Evolutionary conservation across 805 yeast species (phyloP), one percentile per base, ranked within the genome.

Genomic region (Candida koratica): DNA sequence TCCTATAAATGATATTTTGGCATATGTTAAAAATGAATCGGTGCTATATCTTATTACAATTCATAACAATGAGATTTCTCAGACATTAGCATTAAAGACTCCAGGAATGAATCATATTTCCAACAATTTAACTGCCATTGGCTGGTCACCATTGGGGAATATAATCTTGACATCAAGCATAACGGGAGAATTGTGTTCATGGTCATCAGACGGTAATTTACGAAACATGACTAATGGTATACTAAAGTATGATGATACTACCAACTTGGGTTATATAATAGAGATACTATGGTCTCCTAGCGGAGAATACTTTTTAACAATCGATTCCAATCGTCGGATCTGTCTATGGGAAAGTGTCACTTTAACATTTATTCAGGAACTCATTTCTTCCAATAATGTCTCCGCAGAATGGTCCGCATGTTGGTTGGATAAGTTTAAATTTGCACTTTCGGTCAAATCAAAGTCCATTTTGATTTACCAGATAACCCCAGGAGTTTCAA

Each of bases 111-210:
- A 43, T 11, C 47, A 39, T n/a, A 18, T 35, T 3, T 41, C 45
- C 4, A 56, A 55, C 43, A 56, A 56, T 11, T 52, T 67, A 12
- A 55, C 60, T 26, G 46, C 59, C 2, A 60, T 65, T 11, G 47
- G 75, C 7, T 86, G 94, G 94, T 73, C 85, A 9, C 80, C 81
- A 1, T 60, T 62, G 36, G 95, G 95, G 0, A 63, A 72, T 26
- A 47, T 68, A 10, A 55, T 87, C 3, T 67, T 82, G 10, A 81
- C 89, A 0, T 83, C 80, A 3, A 69, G 79, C 2, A 75, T 71
- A 37, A 71, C 71, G 49, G 96, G 96, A 10, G 90, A 83, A 47
- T 49, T 88, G 6, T 61, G 90, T 38, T 64, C 84, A n/a, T 88
- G 95, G 95, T 72, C 79, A 8, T 66, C 74, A 0, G 81, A 77